phyloP scores from a whole-genome alignment of 225 moss, liverwort and hornwort genomes.

The Marchantia polymorpha region DNA sequence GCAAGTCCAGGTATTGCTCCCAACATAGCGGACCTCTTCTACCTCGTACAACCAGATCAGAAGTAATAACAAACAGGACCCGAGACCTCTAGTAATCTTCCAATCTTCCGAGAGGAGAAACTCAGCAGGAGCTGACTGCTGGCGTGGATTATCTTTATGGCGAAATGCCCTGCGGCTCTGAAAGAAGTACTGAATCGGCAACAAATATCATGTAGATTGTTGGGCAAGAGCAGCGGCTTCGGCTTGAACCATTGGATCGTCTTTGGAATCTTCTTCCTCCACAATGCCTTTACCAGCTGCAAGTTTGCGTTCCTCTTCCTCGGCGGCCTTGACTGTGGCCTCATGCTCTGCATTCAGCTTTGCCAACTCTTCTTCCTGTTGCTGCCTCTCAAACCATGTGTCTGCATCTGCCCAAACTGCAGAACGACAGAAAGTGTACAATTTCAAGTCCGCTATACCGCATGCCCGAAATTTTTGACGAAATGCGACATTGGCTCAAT shows the following conservation, averaged over 20 bases:
- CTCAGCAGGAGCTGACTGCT: too few relatives aligned
- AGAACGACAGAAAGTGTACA: background rate
- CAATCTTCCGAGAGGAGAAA: too few relatives aligned
- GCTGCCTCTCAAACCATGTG: conserved; percentile 97
- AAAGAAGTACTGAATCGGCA: background rate
- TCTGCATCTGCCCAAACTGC: conserved; percentile 99
- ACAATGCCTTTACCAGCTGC: conserved; percentile 57
- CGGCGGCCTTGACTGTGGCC: conserved; percentile 81
- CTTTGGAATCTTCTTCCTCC: conserved; percentile 49
- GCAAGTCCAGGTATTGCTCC: too few relatives aligned
- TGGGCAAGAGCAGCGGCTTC: conserved; percentile 69
- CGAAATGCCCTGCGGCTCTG: background rate
- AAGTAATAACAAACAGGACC: too few relatives aligned
- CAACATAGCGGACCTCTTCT: too few relatives aligned
- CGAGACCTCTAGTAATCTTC: too few relatives aligned
- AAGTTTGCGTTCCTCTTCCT: conserved; percentile 72
- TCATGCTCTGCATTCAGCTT: conserved; percentile 81
- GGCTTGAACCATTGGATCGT: conserved; percentile 78
- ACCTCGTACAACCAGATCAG: too few relatives aligned
- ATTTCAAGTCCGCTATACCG: background rate
- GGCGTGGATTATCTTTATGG: too few relatives aligned
- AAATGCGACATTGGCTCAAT: too few relatives aligned
- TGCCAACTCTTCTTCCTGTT: conserved; percentile 93
- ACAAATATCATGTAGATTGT: conserved; percentile 10
- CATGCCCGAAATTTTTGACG: too few relatives aligned